Percentiles rank a stretch among this genome's conserved stretches.
Evolutionary conservation across 2,329 filamentous ascomycete genomes (phyloP).

Genomic region (Phoma sp.): DNA sequence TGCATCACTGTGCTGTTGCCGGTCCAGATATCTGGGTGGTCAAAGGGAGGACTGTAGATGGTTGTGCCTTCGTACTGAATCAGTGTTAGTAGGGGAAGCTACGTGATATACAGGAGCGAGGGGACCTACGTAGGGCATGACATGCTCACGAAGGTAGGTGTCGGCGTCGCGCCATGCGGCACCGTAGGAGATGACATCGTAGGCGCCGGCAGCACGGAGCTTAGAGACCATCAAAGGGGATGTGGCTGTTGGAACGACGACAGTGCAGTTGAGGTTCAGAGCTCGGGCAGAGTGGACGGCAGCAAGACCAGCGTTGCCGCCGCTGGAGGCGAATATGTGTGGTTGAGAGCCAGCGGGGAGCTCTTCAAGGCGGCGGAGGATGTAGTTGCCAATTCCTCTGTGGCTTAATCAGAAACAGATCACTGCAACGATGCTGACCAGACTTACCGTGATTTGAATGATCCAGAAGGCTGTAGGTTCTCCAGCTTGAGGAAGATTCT

Average conservation of each 20-base stretch:
- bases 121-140: slow-evolving; percentile 54
- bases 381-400: slow-evolving; percentile 72
- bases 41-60: slow-evolving; percentile 74
- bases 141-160: slow-evolving; percentile 63
- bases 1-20: slow-evolving; percentile 67
- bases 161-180: slow-evolving; percentile 74
- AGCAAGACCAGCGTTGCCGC: slow-evolving; percentile 84
- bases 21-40: slow-evolving; percentile 71
- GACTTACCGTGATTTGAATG: slow-evolving; percentile 73
- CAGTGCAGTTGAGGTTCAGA: slow-evolving; percentile 70
- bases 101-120: not conserved
- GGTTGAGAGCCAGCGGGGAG: slow-evolving; percentile 37
- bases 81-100: not conserved
- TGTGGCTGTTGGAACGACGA: slow-evolving; percentile 73
- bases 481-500: slow-evolving; percentile 86
- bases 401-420: slow-evolving; percentile 14
- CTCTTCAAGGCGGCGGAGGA: slow-evolving; percentile 58
- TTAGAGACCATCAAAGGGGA: slow-evolving; percentile 74
- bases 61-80: slow-evolving; percentile 42
- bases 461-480: slow-evolving; percentile 81
- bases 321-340: slow-evolving; percentile 81
- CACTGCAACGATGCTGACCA: not conserved
- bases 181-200: slow-evolving; percentile 71
- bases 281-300: slow-evolving; percentile 74
- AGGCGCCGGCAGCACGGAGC: slow-evolving; percentile 69